Conservation (phyloP, 108 stramenopile genomes). For the Cyclotella cryptica region DNA sequence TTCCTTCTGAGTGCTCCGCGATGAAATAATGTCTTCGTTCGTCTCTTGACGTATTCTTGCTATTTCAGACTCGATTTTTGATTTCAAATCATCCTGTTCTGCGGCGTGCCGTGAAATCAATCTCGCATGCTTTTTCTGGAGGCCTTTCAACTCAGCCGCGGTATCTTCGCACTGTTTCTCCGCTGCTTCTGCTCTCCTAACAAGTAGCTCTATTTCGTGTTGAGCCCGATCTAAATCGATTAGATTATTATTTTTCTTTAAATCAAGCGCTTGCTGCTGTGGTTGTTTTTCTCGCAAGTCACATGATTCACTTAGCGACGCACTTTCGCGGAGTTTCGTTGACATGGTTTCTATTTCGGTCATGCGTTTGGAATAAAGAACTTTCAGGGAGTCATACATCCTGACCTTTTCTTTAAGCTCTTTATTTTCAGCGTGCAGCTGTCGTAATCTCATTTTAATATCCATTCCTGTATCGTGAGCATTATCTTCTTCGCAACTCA, state of each 20-base stretch:
- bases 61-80: slow-evolving; percentile 23
- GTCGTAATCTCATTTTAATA: slow-evolving; percentile 15
- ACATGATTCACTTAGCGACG: slow-evolving; percentile 6
- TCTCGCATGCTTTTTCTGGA: slow-evolving; percentile 18
- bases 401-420: slow-evolving; percentile 31
- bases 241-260: slow-evolving; percentile 21
- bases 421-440: slow-evolving; percentile 18
- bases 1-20: slow-evolving; percentile 30
- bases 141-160: slow-evolving; percentile 8
- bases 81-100: slow-evolving; percentile 35
- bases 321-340: slow-evolving; percentile 23
- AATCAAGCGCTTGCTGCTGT: slow-evolving; percentile 33
- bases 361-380: slow-evolving; percentile 14
- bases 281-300: slow-evolving; percentile 32
- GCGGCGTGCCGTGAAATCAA: slow-evolving; percentile 15
- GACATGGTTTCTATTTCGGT: slow-evolving; percentile 11
- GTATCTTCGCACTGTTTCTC: slow-evolving; percentile 32
- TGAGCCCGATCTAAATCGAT: slow-evolving; percentile 30
- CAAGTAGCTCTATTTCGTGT: slow-evolving; percentile 22
- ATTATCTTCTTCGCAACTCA: background rate
- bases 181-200: slow-evolving; percentile 35
- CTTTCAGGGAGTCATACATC: slow-evolving; percentile 10
- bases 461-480: slow-evolving; percentile 4
- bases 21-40: slow-evolving; percentile 33
- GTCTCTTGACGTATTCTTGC: slow-evolving; percentile 37